Conservation (phyloP, 208 protist species). For the Leishmania mexicana region DNA sequence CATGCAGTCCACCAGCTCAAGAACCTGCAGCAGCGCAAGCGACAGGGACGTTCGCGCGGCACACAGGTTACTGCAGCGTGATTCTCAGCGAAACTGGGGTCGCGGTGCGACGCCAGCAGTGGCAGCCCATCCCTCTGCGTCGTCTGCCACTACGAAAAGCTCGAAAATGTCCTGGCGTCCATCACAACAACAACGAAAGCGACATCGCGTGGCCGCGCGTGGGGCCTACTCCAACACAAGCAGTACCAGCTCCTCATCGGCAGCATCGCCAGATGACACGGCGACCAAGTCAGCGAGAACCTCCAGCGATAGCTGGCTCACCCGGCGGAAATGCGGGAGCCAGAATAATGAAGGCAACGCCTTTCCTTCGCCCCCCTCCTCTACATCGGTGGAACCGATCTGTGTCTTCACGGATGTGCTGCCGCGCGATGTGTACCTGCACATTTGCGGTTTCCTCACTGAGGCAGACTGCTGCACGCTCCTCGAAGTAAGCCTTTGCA, state of each 20-base stretch:
- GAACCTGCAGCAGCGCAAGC: slow-evolving; percentile 1
- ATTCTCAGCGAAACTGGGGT: neutral
- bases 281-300: neutral
- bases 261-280: neutral
- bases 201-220: neutral
- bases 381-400: neutral
- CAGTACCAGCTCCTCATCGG: slow-evolving; percentile 1
- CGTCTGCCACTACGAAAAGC: neutral
- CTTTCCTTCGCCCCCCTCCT: slow-evolving; percentile 11
- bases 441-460: slow-evolving; percentile 54
- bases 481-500: slow-evolving; percentile 57
- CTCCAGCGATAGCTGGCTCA: neutral
- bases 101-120: neutral
- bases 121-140: neutral
- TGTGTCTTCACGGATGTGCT: slow-evolving; percentile 33
- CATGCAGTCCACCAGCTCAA: neutral
- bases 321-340: neutral
- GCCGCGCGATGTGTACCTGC: slow-evolving; percentile 59
- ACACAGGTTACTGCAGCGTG: neutral
- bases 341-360: slow-evolving; percentile 1
- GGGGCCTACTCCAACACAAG: neutral
- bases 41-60: neutral
- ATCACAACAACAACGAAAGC: neutral
- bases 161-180: neutral
- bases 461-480: slow-evolving; percentile 58